Evolutionary conservation across 768 basidiomycete genomes (phyloP), one percentile per base, ranked within the genome.

Genomic region (Auricularia auricula-judae): DNA sequence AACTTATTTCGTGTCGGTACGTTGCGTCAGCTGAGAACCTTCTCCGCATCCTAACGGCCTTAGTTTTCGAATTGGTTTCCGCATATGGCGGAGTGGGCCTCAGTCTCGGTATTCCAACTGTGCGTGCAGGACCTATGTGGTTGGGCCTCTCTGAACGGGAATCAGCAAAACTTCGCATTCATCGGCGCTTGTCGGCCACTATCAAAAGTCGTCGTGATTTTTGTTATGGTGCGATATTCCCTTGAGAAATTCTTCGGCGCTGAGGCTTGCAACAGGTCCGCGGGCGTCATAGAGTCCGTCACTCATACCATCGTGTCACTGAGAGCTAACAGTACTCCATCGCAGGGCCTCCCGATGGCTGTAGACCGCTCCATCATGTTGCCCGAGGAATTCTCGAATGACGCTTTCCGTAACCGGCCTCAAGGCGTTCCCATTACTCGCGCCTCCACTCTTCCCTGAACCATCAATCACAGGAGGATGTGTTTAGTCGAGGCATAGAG

Each of bases 21-120:
- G 86, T 78, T 51, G 21, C 7, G 21, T 18, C 21, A 4, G 47
- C 47, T 12, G 10, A 18, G 16, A 16, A 12, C 14, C 21, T 51
- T 8, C 47, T 12, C 5, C 18, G 14, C 10, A 51, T 16, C 47
- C 18, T 8, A 51, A 5, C 10, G 21, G 18, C 18, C 14, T 51
- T 18, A 51, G 89, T 91, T 11, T 95, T 95, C 69, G 93, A 96
- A 72, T 70, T 94, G 36, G 88, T 92, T 7, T 93, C 91, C n/a
- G 91, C 89, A 3, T 94, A 93, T 72, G 92, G 91, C 0, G 86
- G 86, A 16, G 89, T 98, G 63, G 96, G 96, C 0, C 82, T 98
- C 18, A 92, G 88, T 72, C 80, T 97, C 1, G 96, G 96, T 2
- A 80, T 90, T 29, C 86, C 87, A n/a, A 80, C 78, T 16, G 93